Evolutionary conservation across 768 basidiomycete species (phyloP).

Genomic region (Serendipita sp.): DNA sequence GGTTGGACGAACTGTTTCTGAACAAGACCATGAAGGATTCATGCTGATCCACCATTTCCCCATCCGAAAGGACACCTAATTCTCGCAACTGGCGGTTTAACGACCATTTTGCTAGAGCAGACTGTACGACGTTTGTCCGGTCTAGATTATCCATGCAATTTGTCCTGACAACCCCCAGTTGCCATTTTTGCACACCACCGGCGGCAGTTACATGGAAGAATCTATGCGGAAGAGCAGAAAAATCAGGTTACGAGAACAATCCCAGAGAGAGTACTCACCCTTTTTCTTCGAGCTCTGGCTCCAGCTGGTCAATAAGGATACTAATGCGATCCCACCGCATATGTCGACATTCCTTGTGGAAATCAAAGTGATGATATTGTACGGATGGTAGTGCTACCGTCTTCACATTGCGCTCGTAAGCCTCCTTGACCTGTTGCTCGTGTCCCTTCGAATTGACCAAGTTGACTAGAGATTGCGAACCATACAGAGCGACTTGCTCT

Average conservation of each 20-base stretch:
- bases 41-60: constrained; percentile 67
- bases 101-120: constrained; percentile 73
- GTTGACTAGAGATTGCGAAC: constrained; percentile 66
- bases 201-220: constrained; percentile 59
- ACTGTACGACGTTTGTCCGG: constrained; percentile 92
- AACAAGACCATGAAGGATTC: constrained; percentile 65
- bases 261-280: constrained; percentile 31
- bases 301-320: constrained; percentile 58
- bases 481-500: constrained; percentile 58
- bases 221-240: constrained; percentile 22
- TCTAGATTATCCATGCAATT: constrained; percentile 98
- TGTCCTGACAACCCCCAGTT: constrained; percentile 69
- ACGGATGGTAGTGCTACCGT: constrained; percentile 35
- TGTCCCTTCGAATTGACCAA: constrained; percentile 87
- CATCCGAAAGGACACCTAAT: constrained; percentile 52
- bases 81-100: constrained; percentile 61
- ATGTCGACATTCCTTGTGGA: constrained; percentile 85
- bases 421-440: constrained; percentile 90
- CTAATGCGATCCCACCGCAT: constrained; percentile 92
- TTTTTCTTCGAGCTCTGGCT: constrained; percentile 48
- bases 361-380: constrained; percentile 91
- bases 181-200: constrained; percentile 33
- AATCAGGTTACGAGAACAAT: constrained; percentile 7
- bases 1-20: constrained; percentile 55
- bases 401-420: constrained; percentile 63